Conservation (phyloP, 2,329 filamentous ascomycete species). For the Plenodomus lindquistii region DNA sequence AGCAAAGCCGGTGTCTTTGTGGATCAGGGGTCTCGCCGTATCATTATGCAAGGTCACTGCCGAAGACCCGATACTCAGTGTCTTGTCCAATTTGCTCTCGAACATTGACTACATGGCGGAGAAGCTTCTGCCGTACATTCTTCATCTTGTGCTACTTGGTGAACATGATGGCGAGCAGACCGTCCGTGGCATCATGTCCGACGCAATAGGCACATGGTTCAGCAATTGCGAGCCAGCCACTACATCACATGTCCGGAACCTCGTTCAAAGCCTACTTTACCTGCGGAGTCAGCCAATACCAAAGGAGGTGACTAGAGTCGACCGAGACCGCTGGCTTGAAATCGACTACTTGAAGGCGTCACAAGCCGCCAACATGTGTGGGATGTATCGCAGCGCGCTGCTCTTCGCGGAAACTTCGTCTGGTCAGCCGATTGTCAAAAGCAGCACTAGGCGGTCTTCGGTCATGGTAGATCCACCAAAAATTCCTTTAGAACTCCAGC, state of each 20-base stretch:
- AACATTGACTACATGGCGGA: constrained; percentile 71
- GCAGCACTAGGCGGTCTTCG: constrained; percentile 67
- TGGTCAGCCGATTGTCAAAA: constrained; percentile 51
- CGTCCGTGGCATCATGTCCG: constrained; percentile 64
- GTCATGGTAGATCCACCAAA: constrained; percentile 52
- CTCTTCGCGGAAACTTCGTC: constrained; percentile 77
- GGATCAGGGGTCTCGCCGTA: constrained; percentile 66
- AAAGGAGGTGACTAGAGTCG: constrained; percentile 75
- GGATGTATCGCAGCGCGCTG: constrained; percentile 85
- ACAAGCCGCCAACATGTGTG: constrained; percentile 72
- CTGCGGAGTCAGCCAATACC: constrained; percentile 79
- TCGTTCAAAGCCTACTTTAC: constrained; percentile 82
- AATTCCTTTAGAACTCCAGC: constrained; percentile 67
- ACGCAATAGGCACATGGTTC: constrained; percentile 68
- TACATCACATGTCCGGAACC: constrained; percentile 68
- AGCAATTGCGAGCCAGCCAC: constrained; percentile 48
- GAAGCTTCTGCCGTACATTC: constrained; percentile 77
- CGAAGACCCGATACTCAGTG: constrained; percentile 69
- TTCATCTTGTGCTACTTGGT: constrained; percentile 77
- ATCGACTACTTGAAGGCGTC: constrained; percentile 74
- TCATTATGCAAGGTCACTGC: constrained; percentile 56
- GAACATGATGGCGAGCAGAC: constrained; percentile 66
- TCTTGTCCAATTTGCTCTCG: constrained; percentile 68
- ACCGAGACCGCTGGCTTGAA: constrained; percentile 83
- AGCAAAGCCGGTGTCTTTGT: constrained; percentile 44